A percentile compares a stretch with the other conserved stretches of the same genome.
Evolutionary conservation across 805 yeast species (phyloP).

Genomic region (Ogataea chonburiensis): DNA sequence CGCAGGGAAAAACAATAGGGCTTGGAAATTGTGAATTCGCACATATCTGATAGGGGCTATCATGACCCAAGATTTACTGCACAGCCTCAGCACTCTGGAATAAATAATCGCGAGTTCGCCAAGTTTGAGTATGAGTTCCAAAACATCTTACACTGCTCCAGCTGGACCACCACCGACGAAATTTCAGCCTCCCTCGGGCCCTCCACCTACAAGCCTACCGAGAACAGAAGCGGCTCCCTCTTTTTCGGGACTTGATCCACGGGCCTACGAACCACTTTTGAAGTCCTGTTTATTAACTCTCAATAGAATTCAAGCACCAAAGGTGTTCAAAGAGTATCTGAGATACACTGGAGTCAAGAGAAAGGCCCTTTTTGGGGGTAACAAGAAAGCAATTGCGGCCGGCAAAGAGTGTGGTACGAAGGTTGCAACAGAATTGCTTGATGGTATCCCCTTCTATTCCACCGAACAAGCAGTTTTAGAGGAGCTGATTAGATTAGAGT

Average conservation of each 20-base stretch:
- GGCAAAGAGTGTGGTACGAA: constrained; percentile 13
- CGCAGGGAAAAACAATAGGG: constrained; percentile 10
- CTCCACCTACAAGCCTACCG: constrained; percentile 6
- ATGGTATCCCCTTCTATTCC: constrained; percentile 16
- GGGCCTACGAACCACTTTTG: constrained; percentile 20
- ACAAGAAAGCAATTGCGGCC: constrained; percentile 20
- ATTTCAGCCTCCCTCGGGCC: constrained; percentile 8
- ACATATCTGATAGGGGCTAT: too few species aligned
- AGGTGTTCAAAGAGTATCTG: constrained; percentile 22
- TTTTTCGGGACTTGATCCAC: constrained; percentile 1
- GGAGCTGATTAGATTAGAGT: constrained; percentile 18
- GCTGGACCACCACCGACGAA: constrained; percentile 1
- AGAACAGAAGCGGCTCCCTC: constrained; percentile 1
- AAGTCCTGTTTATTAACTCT: constrained; percentile 22
- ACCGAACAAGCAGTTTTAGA: constrained; percentile 23
- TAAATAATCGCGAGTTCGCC: too few species aligned
- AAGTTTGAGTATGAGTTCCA: constrained; percentile 8
- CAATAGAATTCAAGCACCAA: constrained; percentile 25
- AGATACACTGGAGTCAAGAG: constrained; percentile 23
- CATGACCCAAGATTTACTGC: too few species aligned
- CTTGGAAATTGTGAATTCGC: too few species aligned
- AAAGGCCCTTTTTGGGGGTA: constrained; percentile 21
- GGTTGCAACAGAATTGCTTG: constrained; percentile 12
- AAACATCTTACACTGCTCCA: constrained; percentile 1
- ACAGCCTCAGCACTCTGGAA: too few species aligned